Evolutionary conservation across 202 grass and related monocot species (phyloP), one percentile per base, ranked within the genome.

Genomic region (Cymbopogon flexuosus): DNA sequence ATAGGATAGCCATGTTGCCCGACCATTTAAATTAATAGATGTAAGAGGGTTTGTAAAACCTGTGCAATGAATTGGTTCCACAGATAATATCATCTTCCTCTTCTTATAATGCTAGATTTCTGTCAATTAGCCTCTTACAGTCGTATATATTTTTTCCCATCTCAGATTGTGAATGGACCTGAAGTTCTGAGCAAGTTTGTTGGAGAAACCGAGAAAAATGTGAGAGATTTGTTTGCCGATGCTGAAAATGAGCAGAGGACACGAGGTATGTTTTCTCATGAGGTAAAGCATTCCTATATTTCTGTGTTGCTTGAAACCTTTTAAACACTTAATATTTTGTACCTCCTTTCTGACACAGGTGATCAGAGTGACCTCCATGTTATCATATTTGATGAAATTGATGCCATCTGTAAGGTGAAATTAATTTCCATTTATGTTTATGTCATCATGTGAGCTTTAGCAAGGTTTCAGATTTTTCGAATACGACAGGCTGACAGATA

Each of bases 371-470:
- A 99, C 41, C 92, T 99, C 22, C 96, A 99, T 60, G 96, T 99
- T 72, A 95, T 99, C 64, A 99, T 99, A 68, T 99, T 99, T 85
- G 92, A 99, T 91, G 96, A 99, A 93, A 99, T 95, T 79, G 96
- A 99, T 88, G 96, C 96, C 73, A 99, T 99, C 56, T 99, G 96
- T 80, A 95, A 99, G 92, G 96, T 95, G 42, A 6, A 72, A 7
- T 40, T 42, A 1, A 5, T 80, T 33, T 66, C 6, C 23, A 21
- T 40, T 37, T 61, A 21, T 21, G 57, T 49, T 36, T 66, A 75
- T 9, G 49, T 34, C 14, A 18, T 68, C 7, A 58, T 77, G 10
- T n/a, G 15, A 82, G 29, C 65, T 75, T 73, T 77, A 49, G 62
- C 62, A 79, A 65, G 29, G 36, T 65, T 62, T 14, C 6, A 87